Conservation (phyloP, 108 stramenopile genomes). For the Bacterosira constricta region DNA sequence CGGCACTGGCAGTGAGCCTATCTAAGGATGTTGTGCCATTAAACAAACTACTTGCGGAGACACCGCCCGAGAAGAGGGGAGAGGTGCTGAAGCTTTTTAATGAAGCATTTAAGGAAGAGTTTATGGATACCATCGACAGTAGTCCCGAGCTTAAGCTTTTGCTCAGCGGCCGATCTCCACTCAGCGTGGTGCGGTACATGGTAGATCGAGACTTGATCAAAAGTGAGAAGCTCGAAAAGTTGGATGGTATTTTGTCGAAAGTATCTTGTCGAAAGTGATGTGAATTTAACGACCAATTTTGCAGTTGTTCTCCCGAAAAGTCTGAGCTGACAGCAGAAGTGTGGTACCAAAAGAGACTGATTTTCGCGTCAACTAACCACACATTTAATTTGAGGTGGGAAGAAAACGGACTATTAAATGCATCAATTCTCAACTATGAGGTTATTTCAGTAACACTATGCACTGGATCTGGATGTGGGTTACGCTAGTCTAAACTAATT, state of each 20-base stretch:
- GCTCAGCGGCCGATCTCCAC: conserved; percentile 16
- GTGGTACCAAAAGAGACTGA: too few relatives aligned
- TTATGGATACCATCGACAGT: conserved; percentile 26
- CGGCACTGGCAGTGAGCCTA: conserved; percentile 38
- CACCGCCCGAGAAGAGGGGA: conserved; percentile 28
- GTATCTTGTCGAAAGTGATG: conserved; percentile 17
- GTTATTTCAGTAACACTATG: too few relatives aligned
- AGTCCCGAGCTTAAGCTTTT: conserved; percentile 42
- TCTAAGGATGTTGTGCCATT: conserved; percentile 31
- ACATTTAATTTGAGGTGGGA: too few relatives aligned
- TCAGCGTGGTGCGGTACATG: conserved; percentile 45
- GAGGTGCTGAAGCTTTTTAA: conserved; percentile 29
- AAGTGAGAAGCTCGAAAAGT: conserved; percentile 31
- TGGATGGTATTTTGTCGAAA: conserved; percentile 41
- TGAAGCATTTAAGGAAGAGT: conserved; percentile 45
- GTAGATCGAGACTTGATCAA: conserved; percentile 37
- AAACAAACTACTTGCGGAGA: conserved; percentile 30
- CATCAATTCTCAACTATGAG: too few relatives aligned
- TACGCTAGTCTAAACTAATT: too few relatives aligned
- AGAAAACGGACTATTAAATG: too few relatives aligned
- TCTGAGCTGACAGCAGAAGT: too few relatives aligned
- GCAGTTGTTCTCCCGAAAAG: too few relatives aligned
- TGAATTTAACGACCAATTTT: too few relatives aligned
- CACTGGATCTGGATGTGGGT: too few relatives aligned
- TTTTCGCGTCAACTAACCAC: too few relatives aligned